phyloP scores from a whole-genome alignment of 2,329 filamentous ascomycete genomes.

The Trichoderma citrinoviride region DNA sequence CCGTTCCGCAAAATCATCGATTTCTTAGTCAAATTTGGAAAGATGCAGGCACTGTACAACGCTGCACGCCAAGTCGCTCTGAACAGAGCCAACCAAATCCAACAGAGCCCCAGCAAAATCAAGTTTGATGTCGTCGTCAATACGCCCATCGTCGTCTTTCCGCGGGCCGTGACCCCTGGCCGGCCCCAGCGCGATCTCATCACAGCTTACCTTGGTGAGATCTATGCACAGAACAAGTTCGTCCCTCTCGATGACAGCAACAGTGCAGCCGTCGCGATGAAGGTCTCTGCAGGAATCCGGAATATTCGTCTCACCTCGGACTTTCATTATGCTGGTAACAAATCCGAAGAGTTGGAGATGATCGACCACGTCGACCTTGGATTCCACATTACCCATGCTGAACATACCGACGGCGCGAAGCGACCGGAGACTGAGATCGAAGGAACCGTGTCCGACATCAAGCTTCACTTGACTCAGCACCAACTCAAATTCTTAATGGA shows the following conservation, averaged over 20 bases:
- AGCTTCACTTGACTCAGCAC: constrained; percentile 82
- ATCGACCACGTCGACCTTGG: constrained; percentile 95
- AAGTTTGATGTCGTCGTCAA: constrained; percentile 92
- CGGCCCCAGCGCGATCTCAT: constrained; percentile 73
- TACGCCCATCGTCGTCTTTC: constrained; percentile 95
- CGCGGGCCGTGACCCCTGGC: constrained; percentile 69
- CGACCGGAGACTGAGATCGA: constrained; percentile 90
- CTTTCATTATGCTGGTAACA: constrained; percentile 72
- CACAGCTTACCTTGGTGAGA: constrained; percentile 93
- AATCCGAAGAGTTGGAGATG: constrained; percentile 85
- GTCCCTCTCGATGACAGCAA: constrained; percentile 76
- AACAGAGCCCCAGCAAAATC: constrained; percentile 84
- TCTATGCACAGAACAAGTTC: constrained; percentile 95
- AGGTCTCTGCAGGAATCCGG: constrained; percentile 84
- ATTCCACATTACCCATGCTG: constrained; percentile 87
- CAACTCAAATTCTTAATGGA: constrained; percentile 89
- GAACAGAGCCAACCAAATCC: constrained; percentile 88
- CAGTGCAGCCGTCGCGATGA: constrained; percentile 74
- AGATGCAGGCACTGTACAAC: constrained; percentile 99
- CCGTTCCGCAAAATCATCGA: constrained; percentile 98
- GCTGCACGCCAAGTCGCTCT: constrained; percentile 92
- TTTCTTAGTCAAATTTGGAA: constrained; percentile 97
- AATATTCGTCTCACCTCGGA: constrained; percentile 89
- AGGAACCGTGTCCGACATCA: constrained; percentile 89
- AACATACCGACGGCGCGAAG: constrained; percentile 73